phyloP scores from a whole-genome alignment of 805 yeast genomes.

The Candida stauntonica region DNA sequence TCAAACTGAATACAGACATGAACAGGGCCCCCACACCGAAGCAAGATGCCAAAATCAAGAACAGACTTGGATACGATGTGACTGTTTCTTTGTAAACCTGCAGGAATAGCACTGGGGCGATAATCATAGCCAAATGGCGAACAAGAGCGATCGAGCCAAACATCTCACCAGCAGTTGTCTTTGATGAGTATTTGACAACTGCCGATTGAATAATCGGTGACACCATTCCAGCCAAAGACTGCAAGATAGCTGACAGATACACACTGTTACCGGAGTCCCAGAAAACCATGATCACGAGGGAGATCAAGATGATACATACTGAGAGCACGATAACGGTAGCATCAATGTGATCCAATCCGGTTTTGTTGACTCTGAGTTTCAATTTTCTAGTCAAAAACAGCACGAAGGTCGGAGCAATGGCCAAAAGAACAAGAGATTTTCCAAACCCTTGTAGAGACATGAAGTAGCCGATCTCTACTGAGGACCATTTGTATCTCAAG shows the following conservation, averaged over 20 bases:
- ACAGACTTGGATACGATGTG: background rate
- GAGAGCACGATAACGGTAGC: background rate
- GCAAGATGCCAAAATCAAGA: background rate
- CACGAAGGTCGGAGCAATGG: conserved; percentile 14
- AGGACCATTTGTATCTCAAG: conserved; percentile 20
- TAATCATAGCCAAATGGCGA: conserved; percentile 20
- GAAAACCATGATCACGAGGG: conserved; percentile 1
- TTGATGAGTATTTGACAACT: conserved; percentile 16
- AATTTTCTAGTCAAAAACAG: background rate
- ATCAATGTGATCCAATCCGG: background rate
- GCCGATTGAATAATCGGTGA: conserved; percentile 22
- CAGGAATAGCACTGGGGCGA: conserved; percentile 15
- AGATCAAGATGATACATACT: conserved; percentile 2
- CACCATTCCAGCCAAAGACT: conserved; percentile 18
- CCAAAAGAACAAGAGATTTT: conserved; percentile 16
- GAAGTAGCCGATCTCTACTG: conserved; percentile 26
- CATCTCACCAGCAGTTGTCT: conserved; percentile 22
- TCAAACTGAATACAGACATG: too few relatives aligned
- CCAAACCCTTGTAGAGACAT: conserved; percentile 25
- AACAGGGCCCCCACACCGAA: background rate
- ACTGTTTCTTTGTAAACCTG: conserved; percentile 18
- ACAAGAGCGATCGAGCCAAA: conserved; percentile 22
- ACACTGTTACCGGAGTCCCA: conserved; percentile 7
- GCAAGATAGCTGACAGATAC: conserved; percentile 16
- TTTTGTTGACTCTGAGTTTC: background rate